Conservation (phyloP, 768 basidiomycete species). For the Basidioascus undulatus region DNA sequence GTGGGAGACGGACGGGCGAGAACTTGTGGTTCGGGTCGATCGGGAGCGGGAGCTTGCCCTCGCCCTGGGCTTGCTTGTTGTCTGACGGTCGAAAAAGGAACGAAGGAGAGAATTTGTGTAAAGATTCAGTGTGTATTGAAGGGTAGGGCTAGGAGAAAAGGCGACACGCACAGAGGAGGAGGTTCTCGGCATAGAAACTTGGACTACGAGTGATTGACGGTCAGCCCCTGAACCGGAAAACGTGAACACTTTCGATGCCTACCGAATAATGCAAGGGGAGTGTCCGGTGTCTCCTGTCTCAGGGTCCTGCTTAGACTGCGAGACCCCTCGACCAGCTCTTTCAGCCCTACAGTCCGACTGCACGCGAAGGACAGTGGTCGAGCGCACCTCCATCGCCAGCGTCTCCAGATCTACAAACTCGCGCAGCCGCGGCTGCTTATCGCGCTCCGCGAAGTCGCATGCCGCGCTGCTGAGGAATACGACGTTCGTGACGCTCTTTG, state of each 20-base stretch:
- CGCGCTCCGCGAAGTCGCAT: slow-evolving; percentile 17
- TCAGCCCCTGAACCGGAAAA: not conserved
- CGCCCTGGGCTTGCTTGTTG: slow-evolving; percentile 14
- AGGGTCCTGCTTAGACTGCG: slow-evolving; percentile 11
- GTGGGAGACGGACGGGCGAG: too few relatives aligned
- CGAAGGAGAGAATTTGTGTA: too few relatives aligned
- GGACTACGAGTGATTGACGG: slow-evolving; percentile 8
- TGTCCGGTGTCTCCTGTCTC: slow-evolving; percentile 15
- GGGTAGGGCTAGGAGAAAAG: too few relatives aligned
- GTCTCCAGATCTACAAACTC: slow-evolving; percentile 19
- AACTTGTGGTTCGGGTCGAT: slow-evolving; percentile 15
- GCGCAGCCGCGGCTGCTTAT: slow-evolving; percentile 16
- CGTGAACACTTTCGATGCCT: not conserved
- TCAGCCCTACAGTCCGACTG: not conserved
- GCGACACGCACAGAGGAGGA: too few relatives aligned
- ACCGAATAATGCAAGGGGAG: slow-evolving; percentile 17
- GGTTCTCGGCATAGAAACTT: slow-evolving; percentile 18
- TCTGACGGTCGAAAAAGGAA: too few relatives aligned
- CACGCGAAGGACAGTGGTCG: too few relatives aligned
- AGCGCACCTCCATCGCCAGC: slow-evolving; percentile 11
- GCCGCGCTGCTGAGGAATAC: slow-evolving; percentile 14
- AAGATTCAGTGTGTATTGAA: too few relatives aligned
- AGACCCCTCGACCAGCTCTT: not conserved
- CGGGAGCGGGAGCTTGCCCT: slow-evolving; percentile 15
- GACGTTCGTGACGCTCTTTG: slow-evolving; percentile 12